Base-by-base conservation (phyloP, 495 filamentous ascomycete species). In the Elaphomyces granulatus region DNA sequence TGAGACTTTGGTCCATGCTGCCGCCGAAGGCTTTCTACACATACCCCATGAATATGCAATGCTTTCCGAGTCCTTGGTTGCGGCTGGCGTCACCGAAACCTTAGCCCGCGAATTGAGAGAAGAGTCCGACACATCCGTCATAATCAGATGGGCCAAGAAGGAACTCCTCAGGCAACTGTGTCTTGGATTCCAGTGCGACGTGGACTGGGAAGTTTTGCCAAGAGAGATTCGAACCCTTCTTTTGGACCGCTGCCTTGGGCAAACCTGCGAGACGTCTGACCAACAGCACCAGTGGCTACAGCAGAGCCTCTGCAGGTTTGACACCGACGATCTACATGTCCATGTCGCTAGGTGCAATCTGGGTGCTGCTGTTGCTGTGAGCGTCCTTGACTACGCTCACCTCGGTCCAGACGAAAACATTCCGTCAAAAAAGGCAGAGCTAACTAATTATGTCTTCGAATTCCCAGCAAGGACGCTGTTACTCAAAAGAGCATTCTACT, bases 1-100 rank as follows among this genome's bases (percentile, higher is more conserved):
- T 0, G 72, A 77, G 47, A 66, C 64, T 15, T 42, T 77, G n/a
- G 43, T 75, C 1, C 72, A 75, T 40, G 65, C 68, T 10, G 66
- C 68, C 34, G 60, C 60, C 0, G 67, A 75, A 46, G 54, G 61
- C 4, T 52, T 64, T 15, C 54, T 73, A 51, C 58, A 58, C 14
- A 59, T 74, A 38, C 60, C 61, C 8, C 69, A 75, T 44, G 61
- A 69, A 33, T 60, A 75, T 42, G 64, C 72, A 2, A 45, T 55
- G 2, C 52, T 73, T 30, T 47, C 63, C 9, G 68, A 71, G 38
- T 63, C 60, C 10, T 58, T 74, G 15, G 48, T 74, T 16, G 54
- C 53, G 1, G 55, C 58, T n/a, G 55, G 53, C 26, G 49, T 66
- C 10, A 52, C 58, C 1, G 50, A 65, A 37, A 63, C 53, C 20